Evolutionary conservation across 306 rosid genomes (phyloP), one percentile per base, ranked within the genome.

Genomic region (Lagenaria siceraria): DNA sequence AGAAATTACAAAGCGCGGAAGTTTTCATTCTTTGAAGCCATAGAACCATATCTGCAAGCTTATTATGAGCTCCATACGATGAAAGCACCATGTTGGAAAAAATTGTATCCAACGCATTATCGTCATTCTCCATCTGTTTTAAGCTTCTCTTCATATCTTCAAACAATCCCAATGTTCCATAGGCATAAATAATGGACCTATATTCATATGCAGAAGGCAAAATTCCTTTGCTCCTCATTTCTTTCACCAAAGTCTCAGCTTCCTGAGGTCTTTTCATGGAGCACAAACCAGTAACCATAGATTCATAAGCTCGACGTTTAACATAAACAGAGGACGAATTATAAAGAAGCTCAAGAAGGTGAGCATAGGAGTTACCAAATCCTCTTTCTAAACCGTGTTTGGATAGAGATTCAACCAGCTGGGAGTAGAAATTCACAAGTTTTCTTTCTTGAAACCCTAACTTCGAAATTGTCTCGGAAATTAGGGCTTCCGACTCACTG

Each of bases 41-140:
- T 22, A 21, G n/a, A 42, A 77, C 86, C 96, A 94, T 86, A 25
- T 85, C 71, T 14, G 75, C 76, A 60, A 86, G 88, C 80, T 93
- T 89, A n/a, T 82, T 81, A 27, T 87, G 89, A 80, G 75, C 62
- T 59, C 96, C 98, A 62, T 87, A 91, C 0, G 89, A 68, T 0
- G 98, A 88, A 79, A 94, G 89, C 78, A 91, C 85, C 97, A 94
- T 91, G 21, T 90, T 91, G 15, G 86, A 89, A 75, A 89, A 88
- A 22, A 91, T 78, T 0, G 91, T 90, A 33, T 91, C 97, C 22
- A 85, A 69, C 10, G 12, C 85, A 63, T 90, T 60, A 36, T 88
- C 91, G 22, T 84, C 85, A 15, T 19, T 84, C 84, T 87, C 88
- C 92, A 90, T 91, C 79, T 79, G 82, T 24, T 77, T 66, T 78